These are phyloP conservation scores for Suhomyces vadensis DNA, from an alignment of 805 yeast genomes.

Conservation along the genomic window DNA sequence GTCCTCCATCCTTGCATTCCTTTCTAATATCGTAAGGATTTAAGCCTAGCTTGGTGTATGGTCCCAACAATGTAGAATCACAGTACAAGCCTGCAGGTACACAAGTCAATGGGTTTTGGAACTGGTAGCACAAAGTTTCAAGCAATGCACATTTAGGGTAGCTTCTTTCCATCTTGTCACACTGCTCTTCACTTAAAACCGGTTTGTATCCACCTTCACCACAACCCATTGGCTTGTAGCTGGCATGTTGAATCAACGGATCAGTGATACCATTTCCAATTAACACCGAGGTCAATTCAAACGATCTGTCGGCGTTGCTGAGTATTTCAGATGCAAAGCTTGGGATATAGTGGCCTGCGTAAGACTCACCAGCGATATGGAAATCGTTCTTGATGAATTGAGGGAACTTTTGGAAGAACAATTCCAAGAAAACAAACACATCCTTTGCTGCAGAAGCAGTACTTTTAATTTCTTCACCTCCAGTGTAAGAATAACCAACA, in stretches of 20 bases:
- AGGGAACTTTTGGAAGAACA: constrained; percentile 27
- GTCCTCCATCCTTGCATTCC: constrained; percentile 47
- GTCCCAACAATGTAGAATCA: constrained; percentile 26
- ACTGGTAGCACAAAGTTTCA: constrained; percentile 31
- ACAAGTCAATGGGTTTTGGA: constrained; percentile 37
- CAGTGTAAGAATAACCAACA: constrained; percentile 26
- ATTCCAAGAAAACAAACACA: constrained; percentile 24
- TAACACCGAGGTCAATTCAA: constrained; percentile 38
- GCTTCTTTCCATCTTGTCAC: constrained; percentile 35
- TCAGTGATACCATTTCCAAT: constrained; percentile 50
- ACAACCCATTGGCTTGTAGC: constrained; percentile 47
- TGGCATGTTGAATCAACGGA: constrained; percentile 39
- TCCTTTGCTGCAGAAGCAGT: constrained; percentile 23
- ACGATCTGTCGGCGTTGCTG: constrained; percentile 22
- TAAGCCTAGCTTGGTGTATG: constrained; percentile 49
- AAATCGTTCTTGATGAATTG: constrained; percentile 19
- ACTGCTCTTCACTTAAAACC: constrained; percentile 33
- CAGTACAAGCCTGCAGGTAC: constrained; percentile 41
- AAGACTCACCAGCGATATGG: constrained; percentile 29
- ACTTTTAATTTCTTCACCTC: constrained; percentile 16
- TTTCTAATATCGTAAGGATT: constrained; percentile 67
- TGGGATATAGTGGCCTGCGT: constrained; percentile 29
- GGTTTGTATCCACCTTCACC: constrained; percentile 46
- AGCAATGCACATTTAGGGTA: constrained; percentile 37
- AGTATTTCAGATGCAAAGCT: constrained; percentile 24